Evolutionary conservation across 805 yeast genomes (phyloP).

Genomic region (Candida lessepsii): DNA sequence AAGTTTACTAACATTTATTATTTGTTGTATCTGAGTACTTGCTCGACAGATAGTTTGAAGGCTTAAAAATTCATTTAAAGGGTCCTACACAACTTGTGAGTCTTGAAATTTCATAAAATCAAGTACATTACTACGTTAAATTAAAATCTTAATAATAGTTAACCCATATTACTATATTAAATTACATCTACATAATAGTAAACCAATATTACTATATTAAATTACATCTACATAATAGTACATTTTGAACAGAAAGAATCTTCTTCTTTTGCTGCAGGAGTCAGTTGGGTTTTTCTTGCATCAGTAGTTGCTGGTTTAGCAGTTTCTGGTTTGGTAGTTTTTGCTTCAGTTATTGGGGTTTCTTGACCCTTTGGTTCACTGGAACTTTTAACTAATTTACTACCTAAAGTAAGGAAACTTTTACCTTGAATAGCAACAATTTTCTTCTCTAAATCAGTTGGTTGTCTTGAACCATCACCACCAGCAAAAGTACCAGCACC

Average conservation of each 20-base stretch:
- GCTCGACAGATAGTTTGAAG: too few relatives aligned
- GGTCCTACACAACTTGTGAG: too few relatives aligned
- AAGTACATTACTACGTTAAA: too few relatives aligned
- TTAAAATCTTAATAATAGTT: too few relatives aligned
- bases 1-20: not conserved
- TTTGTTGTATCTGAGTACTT: too few relatives aligned
- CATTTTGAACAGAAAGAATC: slow-evolving; percentile 20
- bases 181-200: too few relatives aligned
- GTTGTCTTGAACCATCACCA: slow-evolving; percentile 71
- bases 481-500: slow-evolving; percentile 83
- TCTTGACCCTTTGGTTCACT: not conserved
- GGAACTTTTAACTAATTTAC: slow-evolving; percentile 16
- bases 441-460: slow-evolving; percentile 60
- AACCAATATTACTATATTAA: too few relatives aligned
- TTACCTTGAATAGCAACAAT: slow-evolving; percentile 69
- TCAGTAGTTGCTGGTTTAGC: slow-evolving; percentile 7
- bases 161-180: too few relatives aligned
- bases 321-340: slow-evolving; percentile 6
- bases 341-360: not conserved
- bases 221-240: slow-evolving; percentile 20
- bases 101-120: too few relatives aligned
- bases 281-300: slow-evolving; percentile 14
- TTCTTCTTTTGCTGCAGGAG: slow-evolving; percentile 17
- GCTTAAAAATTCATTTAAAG: too few relatives aligned
- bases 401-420: slow-evolving; percentile 39